Evolutionary conservation across 2,329 filamentous ascomycete genomes (phyloP).

Genomic region (Pyricularia grisea): DNA sequence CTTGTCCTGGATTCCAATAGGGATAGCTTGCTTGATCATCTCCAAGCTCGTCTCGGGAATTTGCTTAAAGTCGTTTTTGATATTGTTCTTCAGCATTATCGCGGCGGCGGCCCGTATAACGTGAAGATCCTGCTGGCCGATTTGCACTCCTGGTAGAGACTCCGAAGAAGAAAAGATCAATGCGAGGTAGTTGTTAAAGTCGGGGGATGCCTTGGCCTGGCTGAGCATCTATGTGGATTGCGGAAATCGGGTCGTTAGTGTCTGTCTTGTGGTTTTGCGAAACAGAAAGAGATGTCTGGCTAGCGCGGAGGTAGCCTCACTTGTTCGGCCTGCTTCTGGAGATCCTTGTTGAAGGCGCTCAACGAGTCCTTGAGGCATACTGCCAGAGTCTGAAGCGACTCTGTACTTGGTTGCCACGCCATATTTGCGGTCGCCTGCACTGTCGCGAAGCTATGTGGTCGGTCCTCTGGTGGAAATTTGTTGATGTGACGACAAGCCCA

Average conservation of each 20-base stretch:
- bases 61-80: slow-evolving; percentile 64
- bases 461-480: background rate
- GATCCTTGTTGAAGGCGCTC: slow-evolving; percentile 68
- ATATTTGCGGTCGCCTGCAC: slow-evolving; percentile 35
- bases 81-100: slow-evolving; percentile 92
- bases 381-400: slow-evolving; percentile 82
- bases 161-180: slow-evolving; percentile 73
- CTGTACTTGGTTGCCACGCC: slow-evolving; percentile 86
- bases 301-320: slow-evolving; percentile 39
- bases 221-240: slow-evolving; percentile 65
- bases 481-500: background rate
- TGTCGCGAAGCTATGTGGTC: background rate
- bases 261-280: background rate
- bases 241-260: slow-evolving; percentile 1
- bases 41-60: slow-evolving; percentile 65
- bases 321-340: slow-evolving; percentile 82
- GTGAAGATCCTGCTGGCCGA: slow-evolving; percentile 54
- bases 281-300: background rate
- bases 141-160: slow-evolving; percentile 49
- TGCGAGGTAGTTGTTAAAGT: slow-evolving; percentile 95
- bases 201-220: slow-evolving; percentile 78
- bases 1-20: slow-evolving; percentile 72
- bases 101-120: slow-evolving; percentile 79
- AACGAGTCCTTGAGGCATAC: slow-evolving; percentile 86
- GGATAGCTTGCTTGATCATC: slow-evolving; percentile 71